Percentiles rank a stretch among this genome's conserved stretches.
These are phyloP conservation scores for Priceomyces castillae DNA, from an alignment of 805 yeast genomes.

Conservation along the genomic window DNA sequence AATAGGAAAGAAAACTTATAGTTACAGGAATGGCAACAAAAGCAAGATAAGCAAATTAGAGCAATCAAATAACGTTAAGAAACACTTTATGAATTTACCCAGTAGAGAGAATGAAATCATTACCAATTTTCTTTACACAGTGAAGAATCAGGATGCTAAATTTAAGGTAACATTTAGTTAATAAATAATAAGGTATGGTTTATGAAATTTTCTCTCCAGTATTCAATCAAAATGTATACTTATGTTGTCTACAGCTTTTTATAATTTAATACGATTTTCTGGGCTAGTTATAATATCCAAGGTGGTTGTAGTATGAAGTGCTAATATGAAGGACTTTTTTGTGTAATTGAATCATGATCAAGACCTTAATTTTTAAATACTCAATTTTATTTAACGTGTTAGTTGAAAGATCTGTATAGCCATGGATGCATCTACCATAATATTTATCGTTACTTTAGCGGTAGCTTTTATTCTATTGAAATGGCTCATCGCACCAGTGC, in stretches of 20 bases:
- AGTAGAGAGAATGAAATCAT: constrained; percentile 82
- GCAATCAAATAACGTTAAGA: constrained; percentile 57
- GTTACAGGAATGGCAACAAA: constrained; percentile 18
- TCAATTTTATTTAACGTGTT: background rate
- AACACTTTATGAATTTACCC: constrained; percentile 59
- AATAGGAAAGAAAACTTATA: constrained; percentile 67
- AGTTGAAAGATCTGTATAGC: background rate
- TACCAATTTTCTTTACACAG: constrained; percentile 84
- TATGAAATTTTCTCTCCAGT: background rate
- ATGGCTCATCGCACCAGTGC: constrained; percentile 65
- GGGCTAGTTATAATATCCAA: too few species aligned
- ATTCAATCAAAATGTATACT: background rate
- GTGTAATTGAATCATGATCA: background rate
- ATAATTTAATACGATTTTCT: background rate
- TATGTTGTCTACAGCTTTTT: background rate
- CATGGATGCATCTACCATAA: constrained; percentile 56
- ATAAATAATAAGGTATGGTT: background rate
- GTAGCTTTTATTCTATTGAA: constrained; percentile 58
- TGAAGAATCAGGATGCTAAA: constrained; percentile 60
- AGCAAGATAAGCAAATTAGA: constrained; percentile 57
- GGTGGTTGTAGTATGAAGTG: too few species aligned
- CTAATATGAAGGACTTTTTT: too few species aligned
- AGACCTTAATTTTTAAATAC: background rate
- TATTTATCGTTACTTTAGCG: constrained; percentile 47
- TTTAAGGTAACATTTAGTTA: constrained; percentile 40